These are phyloP conservation scores for Wickerhamiella pararugosa DNA, from an alignment of 1,139 yeast species.

Conservation along the genomic window DNA sequence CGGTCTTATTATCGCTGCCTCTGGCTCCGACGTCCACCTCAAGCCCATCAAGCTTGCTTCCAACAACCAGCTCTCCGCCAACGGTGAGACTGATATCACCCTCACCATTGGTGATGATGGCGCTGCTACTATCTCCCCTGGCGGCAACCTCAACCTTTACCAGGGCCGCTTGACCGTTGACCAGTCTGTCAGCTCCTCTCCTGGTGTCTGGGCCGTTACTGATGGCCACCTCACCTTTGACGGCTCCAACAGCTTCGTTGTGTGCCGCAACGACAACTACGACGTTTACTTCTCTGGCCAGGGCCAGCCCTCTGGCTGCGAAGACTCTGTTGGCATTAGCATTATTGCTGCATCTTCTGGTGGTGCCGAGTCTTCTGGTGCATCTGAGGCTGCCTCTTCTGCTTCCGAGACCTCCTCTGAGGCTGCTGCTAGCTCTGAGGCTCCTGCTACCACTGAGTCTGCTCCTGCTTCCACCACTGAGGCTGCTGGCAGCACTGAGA, in stretches of 20 bases:
- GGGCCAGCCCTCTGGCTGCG: constrained; percentile 1
- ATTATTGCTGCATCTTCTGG: background rate
- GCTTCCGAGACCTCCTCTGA: background rate
- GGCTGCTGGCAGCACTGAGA: background rate
- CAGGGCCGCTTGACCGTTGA: background rate
- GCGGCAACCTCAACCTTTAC: background rate
- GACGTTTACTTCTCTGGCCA: background rate
- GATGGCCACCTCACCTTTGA: background rate
- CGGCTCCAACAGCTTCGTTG: background rate
- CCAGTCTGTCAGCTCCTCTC: background rate
- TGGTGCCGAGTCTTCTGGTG: background rate
- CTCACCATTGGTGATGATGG: constrained; percentile 2
- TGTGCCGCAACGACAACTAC: constrained; percentile 2
- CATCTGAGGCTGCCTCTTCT: background rate
- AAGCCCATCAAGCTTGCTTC: constrained; percentile 5
- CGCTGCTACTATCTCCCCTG: constrained; percentile 1
- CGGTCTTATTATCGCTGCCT: background rate
- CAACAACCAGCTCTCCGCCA: constrained; percentile 2
- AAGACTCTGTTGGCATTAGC: constrained; percentile 1
- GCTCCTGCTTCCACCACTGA: background rate
- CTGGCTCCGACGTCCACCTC: constrained; percentile 3
- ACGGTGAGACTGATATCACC: constrained; percentile 1
- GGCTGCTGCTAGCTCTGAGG: background rate
- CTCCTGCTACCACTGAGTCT: background rate
- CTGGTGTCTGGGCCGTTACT: background rate